Percentiles rank a stretch among this genome's conserved stretches.
Conservation (phyloP, 345 rosid species). For the Nasturtium officinale region DNA sequence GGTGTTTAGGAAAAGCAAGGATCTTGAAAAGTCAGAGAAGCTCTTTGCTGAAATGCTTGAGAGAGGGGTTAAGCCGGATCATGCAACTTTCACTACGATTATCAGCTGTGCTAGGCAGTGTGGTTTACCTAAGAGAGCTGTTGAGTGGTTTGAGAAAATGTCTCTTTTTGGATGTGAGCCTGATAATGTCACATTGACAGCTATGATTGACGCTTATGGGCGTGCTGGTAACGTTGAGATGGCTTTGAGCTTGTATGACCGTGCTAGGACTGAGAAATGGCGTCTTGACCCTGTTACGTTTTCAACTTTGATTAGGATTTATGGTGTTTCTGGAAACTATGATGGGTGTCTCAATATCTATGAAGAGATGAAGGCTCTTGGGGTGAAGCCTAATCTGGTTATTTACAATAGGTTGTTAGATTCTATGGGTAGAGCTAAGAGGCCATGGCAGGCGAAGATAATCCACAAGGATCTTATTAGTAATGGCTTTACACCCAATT, state of each 20-base stretch:
- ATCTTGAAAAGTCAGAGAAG: constrained; percentile 62
- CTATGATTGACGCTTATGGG: constrained; percentile 88
- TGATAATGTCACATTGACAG: constrained; percentile 63
- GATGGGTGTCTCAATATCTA: constrained; percentile 94
- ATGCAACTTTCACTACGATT: constrained; percentile 70
- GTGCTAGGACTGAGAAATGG: constrained; percentile 88
- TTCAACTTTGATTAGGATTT: constrained; percentile 73
- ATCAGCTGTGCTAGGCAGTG: constrained; percentile 74
- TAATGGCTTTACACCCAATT: constrained; percentile 63
- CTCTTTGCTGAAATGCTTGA: constrained; percentile 78
- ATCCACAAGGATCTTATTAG: constrained; percentile 68
- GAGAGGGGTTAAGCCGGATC: constrained; percentile 71
- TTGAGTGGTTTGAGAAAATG: constrained; percentile 95
- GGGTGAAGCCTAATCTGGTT: constrained; percentile 68
- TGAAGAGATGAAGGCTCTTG: constrained; percentile 90
- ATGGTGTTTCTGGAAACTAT: constrained; percentile 61
- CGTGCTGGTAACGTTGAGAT: constrained; percentile 69
- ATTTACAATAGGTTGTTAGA: constrained; percentile 74
- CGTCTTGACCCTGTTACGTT: constrained; percentile 64
- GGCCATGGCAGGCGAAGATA: constrained; percentile 90
- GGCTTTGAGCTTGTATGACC: constrained; percentile 89
- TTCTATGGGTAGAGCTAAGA: constrained; percentile 92
- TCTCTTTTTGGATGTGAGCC: constrained; percentile 62
- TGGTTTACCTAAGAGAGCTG: constrained; percentile 60
- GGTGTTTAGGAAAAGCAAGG: constrained; percentile 68